phyloP scores from a whole-genome alignment of 2,329 filamentous ascomycete species.

The Cercospora sp. region DNA sequence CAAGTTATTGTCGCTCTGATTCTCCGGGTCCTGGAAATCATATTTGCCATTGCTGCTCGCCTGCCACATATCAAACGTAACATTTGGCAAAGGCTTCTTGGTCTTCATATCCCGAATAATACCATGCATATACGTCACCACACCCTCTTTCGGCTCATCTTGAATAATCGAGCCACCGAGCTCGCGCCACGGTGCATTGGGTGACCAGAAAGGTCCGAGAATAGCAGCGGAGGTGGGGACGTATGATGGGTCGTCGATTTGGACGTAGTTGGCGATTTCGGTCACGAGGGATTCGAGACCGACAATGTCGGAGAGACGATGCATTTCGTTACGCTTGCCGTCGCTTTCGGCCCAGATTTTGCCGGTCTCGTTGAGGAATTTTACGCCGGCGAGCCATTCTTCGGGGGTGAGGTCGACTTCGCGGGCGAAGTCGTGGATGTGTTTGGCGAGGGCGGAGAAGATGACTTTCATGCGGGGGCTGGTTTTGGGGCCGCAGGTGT shows the following conservation, averaged over 20 bases:
- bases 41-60: slow-evolving; percentile 74
- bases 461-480: slow-evolving; percentile 64
- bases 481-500: slow-evolving; percentile 70
- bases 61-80: slow-evolving; percentile 78
- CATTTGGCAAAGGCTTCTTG: slow-evolving; percentile 63
- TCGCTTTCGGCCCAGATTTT: slow-evolving; percentile 59
- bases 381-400: slow-evolving; percentile 74
- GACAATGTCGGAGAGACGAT: slow-evolving; percentile 70
- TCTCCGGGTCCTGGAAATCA: slow-evolving; percentile 67
- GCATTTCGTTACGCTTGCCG: slow-evolving; percentile 70
- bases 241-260: slow-evolving; percentile 61
- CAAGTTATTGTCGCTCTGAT: slow-evolving; percentile 71
- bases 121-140: slow-evolving; percentile 68
- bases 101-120: slow-evolving; percentile 64
- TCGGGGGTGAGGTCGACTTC: slow-evolving; percentile 75
- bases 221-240: slow-evolving; percentile 73
- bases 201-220: slow-evolving; percentile 76
- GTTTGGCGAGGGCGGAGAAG: slow-evolving; percentile 63
- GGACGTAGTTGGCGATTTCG: slow-evolving; percentile 63
- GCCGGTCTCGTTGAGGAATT: slow-evolving; percentile 73
- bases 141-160: slow-evolving; percentile 58
- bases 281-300: slow-evolving; percentile 71
- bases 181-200: slow-evolving; percentile 67
- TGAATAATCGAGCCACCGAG: slow-evolving; percentile 68
- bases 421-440: slow-evolving; percentile 76